phyloP scores from a whole-genome alignment of 1,139 yeast species.

The Magnusiomyces starmeri region DNA sequence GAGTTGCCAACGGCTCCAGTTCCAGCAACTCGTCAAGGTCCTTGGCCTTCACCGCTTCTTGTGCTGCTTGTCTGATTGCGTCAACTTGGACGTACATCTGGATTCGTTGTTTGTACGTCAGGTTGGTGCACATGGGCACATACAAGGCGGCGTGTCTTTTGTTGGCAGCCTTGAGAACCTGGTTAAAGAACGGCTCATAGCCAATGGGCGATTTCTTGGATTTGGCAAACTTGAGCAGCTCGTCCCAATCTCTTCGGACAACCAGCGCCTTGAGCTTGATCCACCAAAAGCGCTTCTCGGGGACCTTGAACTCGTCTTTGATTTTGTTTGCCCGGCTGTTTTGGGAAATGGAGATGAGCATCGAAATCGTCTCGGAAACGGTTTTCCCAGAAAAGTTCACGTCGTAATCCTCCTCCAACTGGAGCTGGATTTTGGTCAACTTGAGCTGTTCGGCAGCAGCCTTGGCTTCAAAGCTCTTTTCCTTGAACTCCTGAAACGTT shows the following conservation, averaged over 20 bases:
- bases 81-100: conserved; percentile 47
- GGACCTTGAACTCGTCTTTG: conserved; percentile 53
- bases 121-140: conserved; percentile 34
- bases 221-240: conserved; percentile 43
- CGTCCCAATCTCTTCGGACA: conserved; percentile 52
- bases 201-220: conserved; percentile 66
- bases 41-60: conserved; percentile 51
- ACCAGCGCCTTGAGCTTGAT: conserved; percentile 51
- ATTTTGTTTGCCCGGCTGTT: conserved; percentile 49
- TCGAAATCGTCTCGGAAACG: conserved; percentile 47
- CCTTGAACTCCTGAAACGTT: conserved; percentile 26
- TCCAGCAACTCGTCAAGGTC: conserved; percentile 42
- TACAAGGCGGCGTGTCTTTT: conserved; percentile 39
- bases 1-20: conserved; percentile 34
- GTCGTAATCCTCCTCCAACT: conserved; percentile 48
- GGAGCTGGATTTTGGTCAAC: conserved; percentile 46
- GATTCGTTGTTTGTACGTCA: conserved; percentile 38
- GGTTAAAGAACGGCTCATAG: conserved; percentile 54
- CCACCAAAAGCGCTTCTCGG: conserved; percentile 59
- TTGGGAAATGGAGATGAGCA: conserved; percentile 53
- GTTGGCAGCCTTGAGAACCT: conserved; percentile 46
- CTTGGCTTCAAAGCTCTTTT: conserved; percentile 27
- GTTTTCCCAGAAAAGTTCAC: conserved; percentile 50
- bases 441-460: conserved; percentile 45
- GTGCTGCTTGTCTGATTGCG: conserved; percentile 50